These are phyloP conservation scores for Chernovozyma sophiae-reginae DNA, from an alignment of 1,139 yeast species.

Conservation along the genomic window DNA sequence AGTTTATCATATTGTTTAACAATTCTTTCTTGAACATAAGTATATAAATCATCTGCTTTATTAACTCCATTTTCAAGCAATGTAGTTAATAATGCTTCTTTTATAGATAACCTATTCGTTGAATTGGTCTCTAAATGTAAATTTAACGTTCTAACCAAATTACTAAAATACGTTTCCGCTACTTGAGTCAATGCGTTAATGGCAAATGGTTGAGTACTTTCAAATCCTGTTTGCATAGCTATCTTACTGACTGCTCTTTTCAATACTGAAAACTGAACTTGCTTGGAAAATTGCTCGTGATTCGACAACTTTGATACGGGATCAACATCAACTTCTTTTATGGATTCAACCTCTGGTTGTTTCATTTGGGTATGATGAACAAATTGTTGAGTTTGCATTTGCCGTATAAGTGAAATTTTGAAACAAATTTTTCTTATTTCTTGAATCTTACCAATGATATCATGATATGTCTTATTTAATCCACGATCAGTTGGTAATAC, in stretches of 20 bases:
- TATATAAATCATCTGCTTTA: slow-evolving; percentile 71
- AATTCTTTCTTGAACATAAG: slow-evolving; percentile 71
- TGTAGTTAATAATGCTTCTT: slow-evolving; percentile 56
- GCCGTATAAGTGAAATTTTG: slow-evolving; percentile 82
- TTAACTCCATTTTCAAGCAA: slow-evolving; percentile 81
- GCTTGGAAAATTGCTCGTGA: slow-evolving; percentile 55
- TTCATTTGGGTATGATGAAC: slow-evolving; percentile 71
- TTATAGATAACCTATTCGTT: slow-evolving; percentile 36
- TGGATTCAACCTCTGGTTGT: slow-evolving; percentile 60
- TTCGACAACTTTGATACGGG: slow-evolving; percentile 69
- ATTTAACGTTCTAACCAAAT: slow-evolving; percentile 68
- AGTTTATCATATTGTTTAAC: slow-evolving; percentile 67
- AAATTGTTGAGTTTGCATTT: slow-evolving; percentile 82
- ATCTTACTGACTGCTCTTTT: slow-evolving; percentile 70
- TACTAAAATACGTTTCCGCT: slow-evolving; percentile 75
- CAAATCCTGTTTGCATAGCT: slow-evolving; percentile 93
- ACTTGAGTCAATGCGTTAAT: slow-evolving; percentile 76
- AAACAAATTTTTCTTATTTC: slow-evolving; percentile 84
- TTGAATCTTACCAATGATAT: slow-evolving; percentile 76
- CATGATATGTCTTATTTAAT: slow-evolving; percentile 54
- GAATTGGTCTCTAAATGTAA: slow-evolving; percentile 66
- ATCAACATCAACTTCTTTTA: slow-evolving; percentile 72
- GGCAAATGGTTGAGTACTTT: slow-evolving; percentile 74
- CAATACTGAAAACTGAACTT: slow-evolving; percentile 62
- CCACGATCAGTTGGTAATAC: slow-evolving; percentile 47